Conservation (phyloP, 495 filamentous ascomycete species). For the Cryomyces minteri region DNA sequence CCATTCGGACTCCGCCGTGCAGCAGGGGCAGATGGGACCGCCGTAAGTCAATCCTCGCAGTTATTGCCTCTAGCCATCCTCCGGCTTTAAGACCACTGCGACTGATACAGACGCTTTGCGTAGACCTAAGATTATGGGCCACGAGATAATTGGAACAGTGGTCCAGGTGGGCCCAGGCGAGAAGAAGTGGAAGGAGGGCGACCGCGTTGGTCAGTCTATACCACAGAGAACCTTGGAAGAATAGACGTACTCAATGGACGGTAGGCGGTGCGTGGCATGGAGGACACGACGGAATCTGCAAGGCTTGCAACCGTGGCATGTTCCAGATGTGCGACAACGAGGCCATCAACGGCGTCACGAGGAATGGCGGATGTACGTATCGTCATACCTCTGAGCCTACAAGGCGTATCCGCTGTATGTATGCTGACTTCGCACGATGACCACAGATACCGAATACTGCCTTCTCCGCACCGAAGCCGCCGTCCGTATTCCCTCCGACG, state of each 20-base stretch:
- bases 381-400: background rate
- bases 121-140: constrained; percentile 16
- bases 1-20: constrained; percentile 16
- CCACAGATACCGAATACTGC: constrained; percentile 40
- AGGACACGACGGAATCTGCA: constrained; percentile 29
- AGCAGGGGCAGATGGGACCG: constrained; percentile 13
- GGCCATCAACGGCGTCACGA: constrained; percentile 19
- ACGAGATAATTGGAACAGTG: constrained; percentile 22
- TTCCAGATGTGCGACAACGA: constrained; percentile 28
- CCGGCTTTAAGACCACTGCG: no score
- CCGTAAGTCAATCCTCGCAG: constrained; percentile 4
- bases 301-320: constrained; percentile 20
- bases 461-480: constrained; percentile 41
- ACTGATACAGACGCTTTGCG: no score
- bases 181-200: constrained; percentile 22
- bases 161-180: constrained; percentile 18
- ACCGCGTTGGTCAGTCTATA: constrained; percentile 17
- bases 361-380: constrained; percentile 25
- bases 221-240: no score
- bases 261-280: constrained; percentile 7
- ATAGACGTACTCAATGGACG: no score
- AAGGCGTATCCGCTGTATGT: background rate
- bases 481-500: constrained; percentile 36
- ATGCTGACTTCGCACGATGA: background rate
- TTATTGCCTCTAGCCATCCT: no score